These are phyloP conservation scores for Prototheca wickerhamii DNA, from an alignment of 163 green algal species.

Conservation along the genomic window DNA sequence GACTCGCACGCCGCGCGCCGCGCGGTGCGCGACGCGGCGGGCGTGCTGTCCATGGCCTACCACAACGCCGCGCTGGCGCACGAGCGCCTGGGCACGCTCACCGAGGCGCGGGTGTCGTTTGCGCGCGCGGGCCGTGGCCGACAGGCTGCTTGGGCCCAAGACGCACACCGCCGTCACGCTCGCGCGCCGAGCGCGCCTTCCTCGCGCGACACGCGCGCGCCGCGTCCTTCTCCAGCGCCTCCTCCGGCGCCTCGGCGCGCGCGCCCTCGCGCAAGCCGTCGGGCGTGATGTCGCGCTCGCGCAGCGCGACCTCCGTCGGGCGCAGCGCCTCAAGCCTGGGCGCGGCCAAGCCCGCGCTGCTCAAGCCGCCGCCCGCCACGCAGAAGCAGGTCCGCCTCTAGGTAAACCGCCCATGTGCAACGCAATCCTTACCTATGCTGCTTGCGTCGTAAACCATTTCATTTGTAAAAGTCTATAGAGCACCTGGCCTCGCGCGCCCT, in stretches of 20 bases:
- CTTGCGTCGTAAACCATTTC: too few relatives aligned
- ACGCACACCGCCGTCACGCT: background rate
- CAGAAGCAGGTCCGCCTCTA: background rate
- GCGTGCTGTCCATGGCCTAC: constrained; percentile 33
- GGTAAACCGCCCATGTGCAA: too few relatives aligned
- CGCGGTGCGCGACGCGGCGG: constrained; percentile 6
- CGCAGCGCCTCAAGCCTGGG: too few relatives aligned
- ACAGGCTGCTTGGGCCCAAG: background rate
- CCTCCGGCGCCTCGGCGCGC: too few relatives aligned
- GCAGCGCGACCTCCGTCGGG: background rate
- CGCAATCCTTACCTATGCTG: too few relatives aligned
- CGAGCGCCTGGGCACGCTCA: constrained; percentile 19
- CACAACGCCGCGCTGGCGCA: constrained; percentile 33
- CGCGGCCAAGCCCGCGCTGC: background rate
- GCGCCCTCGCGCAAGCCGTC: too few relatives aligned
- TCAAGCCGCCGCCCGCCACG: background rate
- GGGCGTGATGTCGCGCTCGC: background rate
- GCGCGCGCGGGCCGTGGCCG: constrained; percentile 1
- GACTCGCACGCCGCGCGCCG: background rate
- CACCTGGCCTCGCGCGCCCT: too few relatives aligned
- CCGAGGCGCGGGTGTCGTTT: constrained; percentile 20
- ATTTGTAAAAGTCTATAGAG: too few relatives aligned
- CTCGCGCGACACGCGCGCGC: background rate
- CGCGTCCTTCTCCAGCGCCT: too few relatives aligned
- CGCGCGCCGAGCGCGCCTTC: background rate